Base-by-base conservation (phyloP, 805 yeast genomes). In the Ogataea dorogensis region DNA sequence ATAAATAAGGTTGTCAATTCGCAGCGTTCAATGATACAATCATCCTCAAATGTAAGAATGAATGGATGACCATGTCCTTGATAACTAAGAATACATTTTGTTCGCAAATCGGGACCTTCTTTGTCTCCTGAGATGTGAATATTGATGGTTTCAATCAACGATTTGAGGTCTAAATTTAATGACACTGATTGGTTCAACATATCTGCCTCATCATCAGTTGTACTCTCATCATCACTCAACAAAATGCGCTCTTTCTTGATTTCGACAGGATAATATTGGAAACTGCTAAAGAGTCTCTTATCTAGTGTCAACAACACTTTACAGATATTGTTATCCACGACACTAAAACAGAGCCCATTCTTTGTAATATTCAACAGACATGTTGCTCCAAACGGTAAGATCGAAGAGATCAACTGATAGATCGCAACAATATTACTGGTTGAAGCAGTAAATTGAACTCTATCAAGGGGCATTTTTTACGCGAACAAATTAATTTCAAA, bases 31-130 rank as follows among this genome's bases (percentile, higher is more conserved):
- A 79, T 67, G 40, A 71, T 60, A 1, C 60, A 53, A 33, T 76
- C 81, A 46, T 76, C 79, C 33, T 56, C 64, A 56, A 77, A 79
- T 3, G 72, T 68, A 14, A 81, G 42, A 0, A 72, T 64, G 47
- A 81, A 76, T 0, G 81, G 81, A 7, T 67, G 51, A 0, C 80
- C 81, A 6, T 61, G 52, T 0, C 75, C 74, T 28, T 65, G 57
- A 48, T 71, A 74, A 14, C 71, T 65, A 37, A 79, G 42, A 6
- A 78, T 70, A 44, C 80, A 75, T 38, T 71, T 73, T 1, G 69
- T 53, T 20, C 42, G 44, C 9, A 32, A 14, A n/a, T 53, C 56
- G 6, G 36, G 14, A 3, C 34, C 20, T n/a, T 56, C 53, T 14
- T 48, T 44, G 24, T 50, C 58, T n/a, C 43, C 44, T 2, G 56